Evolutionary conservation across 148 eudicot genomes (phyloP).

Genomic region (Hydrangea macrophylla): DNA sequence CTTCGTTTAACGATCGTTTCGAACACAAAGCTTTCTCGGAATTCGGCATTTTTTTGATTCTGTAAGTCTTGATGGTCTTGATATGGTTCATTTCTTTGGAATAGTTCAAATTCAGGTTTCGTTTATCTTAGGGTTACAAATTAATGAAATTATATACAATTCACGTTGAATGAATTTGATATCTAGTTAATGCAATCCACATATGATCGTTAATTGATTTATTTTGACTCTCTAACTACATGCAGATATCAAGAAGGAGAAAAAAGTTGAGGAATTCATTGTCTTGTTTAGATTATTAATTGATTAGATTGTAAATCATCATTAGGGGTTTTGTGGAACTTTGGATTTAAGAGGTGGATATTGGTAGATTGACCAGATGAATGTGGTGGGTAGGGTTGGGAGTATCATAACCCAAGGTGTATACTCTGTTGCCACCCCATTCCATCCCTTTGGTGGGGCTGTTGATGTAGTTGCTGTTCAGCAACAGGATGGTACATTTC

Average conservation of each 20-base stretch:
- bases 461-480: slow-evolving; percentile 94
- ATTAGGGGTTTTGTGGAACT: slow-evolving; percentile 15
- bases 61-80: slow-evolving; percentile 5
- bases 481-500: slow-evolving; percentile 82
- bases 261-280: not conserved
- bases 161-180: not conserved
- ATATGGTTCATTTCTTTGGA: not conserved
- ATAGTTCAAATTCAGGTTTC: not conserved
- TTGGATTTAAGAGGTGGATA: slow-evolving; percentile 13
- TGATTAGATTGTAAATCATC: not conserved
- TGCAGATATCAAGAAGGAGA: slow-evolving; percentile 30
- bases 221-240: slow-evolving; percentile 13
- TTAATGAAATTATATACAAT: no score
- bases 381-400: slow-evolving; percentile 80
- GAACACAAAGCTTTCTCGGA: not conserved
- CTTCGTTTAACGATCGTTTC: slow-evolving; percentile 3
- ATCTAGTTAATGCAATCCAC: not conserved
- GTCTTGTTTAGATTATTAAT: slow-evolving; percentile 10
- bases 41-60: not conserved
- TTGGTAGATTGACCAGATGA: slow-evolving; percentile 50
- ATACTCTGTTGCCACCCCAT: slow-evolving; percentile 95
- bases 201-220: slow-evolving; percentile 3
- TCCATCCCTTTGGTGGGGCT: slow-evolving; percentile 99
- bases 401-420: slow-evolving; percentile 84
- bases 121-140: no score